Base-by-base conservation (phyloP, 2,329 filamentous ascomycete genomes). In the Didymella lethalis region DNA sequence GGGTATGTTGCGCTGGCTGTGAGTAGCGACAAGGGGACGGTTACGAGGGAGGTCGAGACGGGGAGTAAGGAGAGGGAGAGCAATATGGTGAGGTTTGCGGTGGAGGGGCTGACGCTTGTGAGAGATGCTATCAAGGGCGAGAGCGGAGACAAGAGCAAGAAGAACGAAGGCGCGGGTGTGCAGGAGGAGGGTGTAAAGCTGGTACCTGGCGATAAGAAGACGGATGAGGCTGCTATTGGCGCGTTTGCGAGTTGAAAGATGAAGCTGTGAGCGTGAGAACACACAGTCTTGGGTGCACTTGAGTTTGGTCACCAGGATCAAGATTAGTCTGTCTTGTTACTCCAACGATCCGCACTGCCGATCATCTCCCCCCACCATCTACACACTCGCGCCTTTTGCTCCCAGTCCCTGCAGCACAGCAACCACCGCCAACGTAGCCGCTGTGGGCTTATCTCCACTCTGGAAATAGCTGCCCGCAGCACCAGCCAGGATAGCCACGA, bases 1-100 rank as follows among this genome's bases (percentile, higher is more conserved):
- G 87, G 86, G 1, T 89, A 88, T 78, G 85, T 88, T 28, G 86
- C 86, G 16, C 71, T 90, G 36, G 86, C 86, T n/a, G 84, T 89
- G 7, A 82, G 82, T 23, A 80, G 80, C 14, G 80, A 83, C 18
- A 75, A 75, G n/a, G 85, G 82, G 31, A 82, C 79, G 0, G 79
- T 81, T 58, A 84, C 80, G 52, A 81, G 80, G 54, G 87, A 89
- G 72, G 66, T 86, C 28, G 80, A 85, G 50, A 88, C 86, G 1
- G 84, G 82, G 7, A 73, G 82, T 25, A 82, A 79, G 8, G 78
- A 88, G 67, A 76, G 87, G 55, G 82, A 85, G 68, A 82, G 65
- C 49, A 90, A 89, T 68, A 89, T 89, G 87, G 79, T 88, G 58
- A 73, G 74, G 36, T 89, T 89, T 80, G 85, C 86, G 0, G 78